These are phyloP conservation scores for Diaporthe caulivora DNA, from an alignment of 2,329 filamentous ascomycete species.

Conservation along the genomic window DNA sequence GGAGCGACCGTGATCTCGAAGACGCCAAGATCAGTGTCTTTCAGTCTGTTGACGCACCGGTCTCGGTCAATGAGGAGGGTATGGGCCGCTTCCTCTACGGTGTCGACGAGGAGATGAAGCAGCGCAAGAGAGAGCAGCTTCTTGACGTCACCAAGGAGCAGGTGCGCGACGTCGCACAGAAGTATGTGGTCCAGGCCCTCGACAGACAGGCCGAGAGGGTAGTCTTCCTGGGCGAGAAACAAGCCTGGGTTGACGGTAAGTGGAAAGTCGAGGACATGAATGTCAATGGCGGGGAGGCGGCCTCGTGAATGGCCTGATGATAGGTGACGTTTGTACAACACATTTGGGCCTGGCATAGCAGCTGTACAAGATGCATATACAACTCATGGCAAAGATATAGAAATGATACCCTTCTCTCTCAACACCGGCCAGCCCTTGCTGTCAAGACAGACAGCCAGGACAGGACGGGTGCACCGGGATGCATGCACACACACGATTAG, in stretches of 20 bases:
- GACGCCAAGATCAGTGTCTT: slow-evolving; percentile 97
- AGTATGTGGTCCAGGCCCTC: slow-evolving; percentile 79
- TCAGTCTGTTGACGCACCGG: slow-evolving; percentile 89
- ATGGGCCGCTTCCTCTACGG: slow-evolving; percentile 88
- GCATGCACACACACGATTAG: slow-evolving; percentile 12
- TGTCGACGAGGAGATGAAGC: slow-evolving; percentile 89
- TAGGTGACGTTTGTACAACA: not conserved
- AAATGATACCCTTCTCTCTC: slow-evolving; percentile 42
- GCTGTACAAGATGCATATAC: slow-evolving; percentile 30
- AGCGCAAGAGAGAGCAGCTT: slow-evolving; percentile 83
- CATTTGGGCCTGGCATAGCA: not conserved
- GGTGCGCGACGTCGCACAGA: slow-evolving; percentile 84
- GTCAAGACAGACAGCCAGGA: not conserved
- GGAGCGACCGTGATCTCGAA: slow-evolving; percentile 88
- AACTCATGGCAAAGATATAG: slow-evolving; percentile 31
- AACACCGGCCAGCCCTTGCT: not conserved
- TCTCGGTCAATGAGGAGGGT: slow-evolving; percentile 88
- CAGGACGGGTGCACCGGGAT: not conserved
- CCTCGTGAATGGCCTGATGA: slow-evolving; percentile 14
- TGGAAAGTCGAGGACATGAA: slow-evolving; percentile 87
- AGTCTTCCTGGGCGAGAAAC: slow-evolving; percentile 86
- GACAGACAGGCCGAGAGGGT: slow-evolving; percentile 71
- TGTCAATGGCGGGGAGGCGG: slow-evolving; percentile 58
- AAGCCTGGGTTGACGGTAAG: slow-evolving; percentile 78
- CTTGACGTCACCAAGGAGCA: slow-evolving; percentile 87